Evolutionary conservation across 306 rosid genomes (phyloP).

Genomic region (Notholithocarpus densiflorus): DNA sequence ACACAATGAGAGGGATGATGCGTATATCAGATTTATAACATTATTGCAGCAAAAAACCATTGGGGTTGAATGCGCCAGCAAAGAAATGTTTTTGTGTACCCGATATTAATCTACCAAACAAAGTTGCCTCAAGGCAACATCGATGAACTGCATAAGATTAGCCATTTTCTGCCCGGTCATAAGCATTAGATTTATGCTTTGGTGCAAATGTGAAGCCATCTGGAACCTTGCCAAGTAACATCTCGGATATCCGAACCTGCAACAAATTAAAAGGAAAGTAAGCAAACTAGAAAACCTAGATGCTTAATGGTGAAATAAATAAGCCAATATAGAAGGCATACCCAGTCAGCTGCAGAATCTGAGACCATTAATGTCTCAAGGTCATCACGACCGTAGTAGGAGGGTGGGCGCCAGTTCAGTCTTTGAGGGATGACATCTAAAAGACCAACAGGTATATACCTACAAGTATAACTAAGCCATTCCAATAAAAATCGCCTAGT

Average conservation of each 20-base stretch:
- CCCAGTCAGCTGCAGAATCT: slow-evolving; percentile 98
- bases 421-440: slow-evolving; percentile 80
- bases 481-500: slow-evolving; percentile 85
- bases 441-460: slow-evolving; percentile 87
- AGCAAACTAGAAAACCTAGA: not conserved
- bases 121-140: not conserved
- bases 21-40: too few relatives aligned
- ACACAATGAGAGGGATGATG: too few relatives aligned
- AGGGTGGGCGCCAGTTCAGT: slow-evolving; percentile 83
- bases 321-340: slow-evolving; percentile 26
- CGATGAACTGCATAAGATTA: slow-evolving; percentile 22
- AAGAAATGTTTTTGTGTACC: not conserved
- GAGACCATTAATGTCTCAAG: slow-evolving; percentile 96
- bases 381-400: slow-evolving; percentile 73
- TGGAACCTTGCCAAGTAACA: slow-evolving; percentile 93
- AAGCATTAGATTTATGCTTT: slow-evolving; percentile 89
- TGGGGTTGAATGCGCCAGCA: not conserved
- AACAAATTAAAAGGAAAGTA: not conserved
- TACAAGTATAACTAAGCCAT: slow-evolving; percentile 91
- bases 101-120: not conserved
- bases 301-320: not conserved
- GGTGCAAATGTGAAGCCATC: slow-evolving; percentile 76
- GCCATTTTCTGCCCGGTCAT: slow-evolving; percentile 91
- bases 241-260: slow-evolving; percentile 83
- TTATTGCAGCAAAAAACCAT: too few relatives aligned